Conservation (phyloP, 495 filamentous ascomycete genomes). For the Zalerion maritima region DNA sequence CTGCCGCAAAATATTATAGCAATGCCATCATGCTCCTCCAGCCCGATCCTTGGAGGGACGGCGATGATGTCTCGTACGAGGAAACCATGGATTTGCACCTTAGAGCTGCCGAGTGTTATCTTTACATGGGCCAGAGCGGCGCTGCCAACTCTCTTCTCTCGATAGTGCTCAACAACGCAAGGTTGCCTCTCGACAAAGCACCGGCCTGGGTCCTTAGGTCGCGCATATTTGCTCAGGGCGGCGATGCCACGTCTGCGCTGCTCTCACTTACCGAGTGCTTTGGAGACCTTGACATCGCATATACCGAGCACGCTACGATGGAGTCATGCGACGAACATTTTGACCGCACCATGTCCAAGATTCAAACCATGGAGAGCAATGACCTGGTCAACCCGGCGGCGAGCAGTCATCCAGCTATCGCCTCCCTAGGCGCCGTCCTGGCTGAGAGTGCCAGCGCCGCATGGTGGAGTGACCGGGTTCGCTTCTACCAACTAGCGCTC, state of each 20-base stretch:
- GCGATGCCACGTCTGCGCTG: slow-evolving; percentile 55
- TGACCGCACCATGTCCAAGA: slow-evolving; percentile 37
- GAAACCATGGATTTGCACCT: slow-evolving; percentile 65
- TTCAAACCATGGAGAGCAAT: slow-evolving; percentile 45
- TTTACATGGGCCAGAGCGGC: slow-evolving; percentile 53
- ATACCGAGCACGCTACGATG: slow-evolving; percentile 50
- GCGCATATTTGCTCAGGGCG: slow-evolving; percentile 56
- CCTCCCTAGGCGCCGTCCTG: slow-evolving; percentile 58
- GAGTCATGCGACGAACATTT: slow-evolving; percentile 66
- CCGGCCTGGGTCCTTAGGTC: slow-evolving; percentile 66
- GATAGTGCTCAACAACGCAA: slow-evolving; percentile 49
- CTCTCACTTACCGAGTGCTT: slow-evolving; percentile 51
- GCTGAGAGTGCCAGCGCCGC: slow-evolving; percentile 65
- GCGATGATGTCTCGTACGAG: slow-evolving; percentile 66
- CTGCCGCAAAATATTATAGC: slow-evolving; percentile 63
- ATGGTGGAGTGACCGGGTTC: slow-evolving; percentile 63
- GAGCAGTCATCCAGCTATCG: slow-evolving; percentile 36
- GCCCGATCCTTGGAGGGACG: slow-evolving; percentile 60
- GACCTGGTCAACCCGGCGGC: slow-evolving; percentile 36
- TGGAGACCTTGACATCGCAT: slow-evolving; percentile 45
- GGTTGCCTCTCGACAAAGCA: slow-evolving; percentile 56
- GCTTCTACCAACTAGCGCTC: slow-evolving; percentile 64
- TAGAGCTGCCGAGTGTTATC: slow-evolving; percentile 65
- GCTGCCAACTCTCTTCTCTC: slow-evolving; percentile 50
- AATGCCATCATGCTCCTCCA: slow-evolving; percentile 66